Conservation (phyloP, 768 basidiomycete species). For the Panellus pusillus region DNA sequence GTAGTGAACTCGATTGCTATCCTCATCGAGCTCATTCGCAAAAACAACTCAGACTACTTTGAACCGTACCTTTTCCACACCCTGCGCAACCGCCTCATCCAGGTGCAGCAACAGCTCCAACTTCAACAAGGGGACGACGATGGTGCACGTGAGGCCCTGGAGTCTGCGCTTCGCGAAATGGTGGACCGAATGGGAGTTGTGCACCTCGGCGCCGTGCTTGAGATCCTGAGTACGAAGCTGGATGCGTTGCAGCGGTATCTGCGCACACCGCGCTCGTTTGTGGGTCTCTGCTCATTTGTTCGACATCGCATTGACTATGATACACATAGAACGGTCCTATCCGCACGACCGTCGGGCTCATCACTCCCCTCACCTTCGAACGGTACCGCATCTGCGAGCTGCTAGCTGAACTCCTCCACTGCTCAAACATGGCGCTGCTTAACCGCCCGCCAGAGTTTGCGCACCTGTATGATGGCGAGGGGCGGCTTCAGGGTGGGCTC, state of each 20-base stretch:
- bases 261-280: constrained; percentile 71
- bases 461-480: constrained; percentile 76
- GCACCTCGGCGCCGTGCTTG: constrained; percentile 80
- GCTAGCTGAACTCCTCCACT: constrained; percentile 94
- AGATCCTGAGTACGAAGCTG: constrained; percentile 68
- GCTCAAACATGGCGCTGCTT: constrained; percentile 95
- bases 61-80: constrained; percentile 97
- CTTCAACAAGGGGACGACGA: constrained; percentile 37
- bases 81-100: constrained; percentile 85
- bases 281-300: constrained; percentile 37
- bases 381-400: constrained; percentile 95
- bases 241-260: constrained; percentile 71
- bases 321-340: constrained; percentile 59
- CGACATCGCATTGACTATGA: constrained; percentile 3
- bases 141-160: constrained; percentile 64
- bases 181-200: constrained; percentile 87
- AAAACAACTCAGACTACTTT: constrained; percentile 98
- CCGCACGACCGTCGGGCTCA: constrained; percentile 69
- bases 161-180: constrained; percentile 76
- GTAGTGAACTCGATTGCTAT: constrained; percentile 85
- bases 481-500: constrained; percentile 86
- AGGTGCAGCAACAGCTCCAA: constrained; percentile 72
- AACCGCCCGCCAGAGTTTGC: constrained; percentile 75
- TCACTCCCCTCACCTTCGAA: constrained; percentile 87
- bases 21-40: constrained; percentile 90